Percentiles rank a stretch among this genome's conserved stretches.
Conservation (phyloP, 1,284 basidiomycete species). For the Malassezia sympodialis region DNA sequence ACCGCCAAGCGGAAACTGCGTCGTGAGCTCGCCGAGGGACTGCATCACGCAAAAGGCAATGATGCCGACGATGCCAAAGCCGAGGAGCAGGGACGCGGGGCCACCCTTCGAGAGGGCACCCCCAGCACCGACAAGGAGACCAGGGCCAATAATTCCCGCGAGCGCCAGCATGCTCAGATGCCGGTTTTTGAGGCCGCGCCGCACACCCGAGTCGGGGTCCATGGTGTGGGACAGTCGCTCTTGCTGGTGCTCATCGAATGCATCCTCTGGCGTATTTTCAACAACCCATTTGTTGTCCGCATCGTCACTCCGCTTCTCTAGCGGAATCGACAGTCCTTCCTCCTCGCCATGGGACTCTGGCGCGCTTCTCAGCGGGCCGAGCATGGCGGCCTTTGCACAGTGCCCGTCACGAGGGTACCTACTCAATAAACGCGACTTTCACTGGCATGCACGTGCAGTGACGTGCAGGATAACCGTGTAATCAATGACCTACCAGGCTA, state of each 20-base stretch:
- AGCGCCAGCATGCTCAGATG: conserved; percentile 35
- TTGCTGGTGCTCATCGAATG: too few species aligned
- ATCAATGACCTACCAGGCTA: neutral
- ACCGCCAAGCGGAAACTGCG: conserved; percentile 56
- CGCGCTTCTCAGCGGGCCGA: neutral
- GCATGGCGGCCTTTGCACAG: neutral
- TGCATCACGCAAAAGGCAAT: conserved; percentile 31
- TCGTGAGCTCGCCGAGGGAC: conserved; percentile 26
- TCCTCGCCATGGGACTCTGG: neutral
- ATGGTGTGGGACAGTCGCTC: neutral
- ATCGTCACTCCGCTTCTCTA: neutral
- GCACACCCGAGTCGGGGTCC: conserved; percentile 16
- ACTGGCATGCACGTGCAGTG: neutral
- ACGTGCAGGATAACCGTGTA: neutral
- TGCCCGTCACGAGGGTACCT: neutral
- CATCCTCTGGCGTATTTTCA: too few species aligned
- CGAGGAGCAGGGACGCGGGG: conserved; percentile 27
- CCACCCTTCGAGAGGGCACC: conserved; percentile 28
- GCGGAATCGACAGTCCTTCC: neutral
- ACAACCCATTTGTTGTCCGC: too few species aligned
- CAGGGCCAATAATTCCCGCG: conserved; percentile 33
- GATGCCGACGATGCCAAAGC: conserved; percentile 26
- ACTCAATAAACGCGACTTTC: neutral
- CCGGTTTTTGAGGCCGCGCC: conserved; percentile 26
- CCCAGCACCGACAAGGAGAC: conserved; percentile 28